Conservation (phyloP, 257 asterid species). For the Capsicum chinense region DNA sequence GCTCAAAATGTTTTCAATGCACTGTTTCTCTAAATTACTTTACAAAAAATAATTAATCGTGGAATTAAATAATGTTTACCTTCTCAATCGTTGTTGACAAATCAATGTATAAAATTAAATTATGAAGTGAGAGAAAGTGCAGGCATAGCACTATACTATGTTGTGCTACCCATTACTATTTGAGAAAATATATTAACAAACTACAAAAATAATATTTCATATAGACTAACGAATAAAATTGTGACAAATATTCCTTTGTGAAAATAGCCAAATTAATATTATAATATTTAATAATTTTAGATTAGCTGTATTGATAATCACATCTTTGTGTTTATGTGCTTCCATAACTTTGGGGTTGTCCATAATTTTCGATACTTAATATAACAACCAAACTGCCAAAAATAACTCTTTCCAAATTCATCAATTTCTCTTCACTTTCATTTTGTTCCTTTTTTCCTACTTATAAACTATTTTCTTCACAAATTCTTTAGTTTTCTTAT, state of each 20-base stretch:
- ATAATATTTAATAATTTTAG: neutral
- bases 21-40: neutral
- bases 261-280: neutral
- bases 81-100: conserved; percentile 13
- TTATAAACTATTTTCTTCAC: neutral
- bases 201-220: neutral
- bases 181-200: neutral
- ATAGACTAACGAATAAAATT: neutral
- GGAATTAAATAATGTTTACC: neutral
- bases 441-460: neutral
- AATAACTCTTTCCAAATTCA: conserved; percentile 28
- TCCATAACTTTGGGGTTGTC: conserved; percentile 26
- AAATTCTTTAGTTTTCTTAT: neutral
- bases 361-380: conserved; percentile 3
- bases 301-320: conserved; percentile 1
- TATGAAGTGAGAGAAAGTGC: conserved; percentile 1
- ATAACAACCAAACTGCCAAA: conserved; percentile 17
- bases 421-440: neutral
- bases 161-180: conserved; percentile 25
- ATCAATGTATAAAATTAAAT: neutral
- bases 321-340: conserved; percentile 29
- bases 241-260: neutral
- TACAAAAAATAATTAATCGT: no score
- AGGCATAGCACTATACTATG: conserved; percentile 5
- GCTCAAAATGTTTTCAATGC: neutral